Evolutionary conservation across 768 basidiomycete genomes (phyloP), one percentile per base, ranked within the genome.

Genomic region (Podaxis sp.): DNA sequence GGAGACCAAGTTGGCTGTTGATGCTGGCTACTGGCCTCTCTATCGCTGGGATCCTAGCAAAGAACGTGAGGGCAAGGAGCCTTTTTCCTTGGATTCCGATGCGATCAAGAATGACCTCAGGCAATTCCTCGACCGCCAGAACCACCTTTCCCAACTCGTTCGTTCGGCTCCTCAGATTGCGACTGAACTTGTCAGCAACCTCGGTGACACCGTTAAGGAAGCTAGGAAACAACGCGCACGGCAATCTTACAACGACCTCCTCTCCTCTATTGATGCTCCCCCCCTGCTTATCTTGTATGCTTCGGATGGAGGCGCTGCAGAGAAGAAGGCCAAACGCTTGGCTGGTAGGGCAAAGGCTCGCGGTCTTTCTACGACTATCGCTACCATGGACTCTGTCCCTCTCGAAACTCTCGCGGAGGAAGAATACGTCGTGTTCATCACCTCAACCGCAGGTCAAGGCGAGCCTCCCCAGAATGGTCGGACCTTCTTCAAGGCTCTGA

Each of bases 401-500:
- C 74, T 95, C 55, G 88, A 93, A 62, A 84, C 85, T 60, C 81
- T 98, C 46, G 80, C 83, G 27, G 79, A 89, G 64, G 93, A 94
- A 74, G 81, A 82, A 61, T 77, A 94, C 66, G 91, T 98, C 66
- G 84, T 84, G 7, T 90, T 98, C 72, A 78, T 99, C 65, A 96
- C 94, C 5, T 96, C 93, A 19, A 90, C 89, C 12, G 96, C 97
- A 8, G 97, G 97, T 11, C 97, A 99, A 75, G 97, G 97, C 50
- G 97, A 99, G 76, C 89, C 94, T 47, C 97, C 97, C 15, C 96
- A 98, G 79, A 98, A 99, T 74, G 96, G 91, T 40, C 85, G 97
- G 49, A 87, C 86, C 49, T 86, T 96, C 71, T 89, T 90, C 82
- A 98, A 96, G 77, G 82, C 91, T 3, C 68, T 97, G 67, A 90